Conservation (phyloP, 1,284 basidiomycete genomes). For the Jaminaea rosea region DNA sequence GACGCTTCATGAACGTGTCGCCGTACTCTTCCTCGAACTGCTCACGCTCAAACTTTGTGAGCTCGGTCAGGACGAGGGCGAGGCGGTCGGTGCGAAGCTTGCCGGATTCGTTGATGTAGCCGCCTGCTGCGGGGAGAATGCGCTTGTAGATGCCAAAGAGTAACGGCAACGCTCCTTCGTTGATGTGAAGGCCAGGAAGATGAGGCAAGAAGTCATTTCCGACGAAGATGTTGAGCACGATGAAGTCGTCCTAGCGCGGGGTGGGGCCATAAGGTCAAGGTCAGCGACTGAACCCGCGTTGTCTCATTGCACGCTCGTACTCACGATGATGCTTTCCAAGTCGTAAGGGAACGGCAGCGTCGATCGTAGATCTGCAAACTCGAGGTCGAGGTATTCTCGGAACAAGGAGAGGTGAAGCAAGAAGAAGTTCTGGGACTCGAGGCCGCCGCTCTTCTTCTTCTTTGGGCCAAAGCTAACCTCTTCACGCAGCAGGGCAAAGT, state of each 20-base stretch:
- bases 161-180: slow-evolving; percentile 85
- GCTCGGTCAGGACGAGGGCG: slow-evolving; percentile 78
- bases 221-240: slow-evolving; percentile 88
- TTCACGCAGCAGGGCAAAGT: slow-evolving; percentile 93
- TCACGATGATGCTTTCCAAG: slow-evolving; percentile 84
- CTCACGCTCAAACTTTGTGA: slow-evolving; percentile 76
- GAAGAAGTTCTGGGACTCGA: slow-evolving; percentile 86
- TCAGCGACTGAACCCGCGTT: too few relatives aligned
- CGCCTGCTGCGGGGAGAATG: slow-evolving; percentile 73
- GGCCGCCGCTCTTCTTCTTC: slow-evolving; percentile 53
- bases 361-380: slow-evolving; percentile 58
- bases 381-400: slow-evolving; percentile 92
- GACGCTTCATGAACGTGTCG: slow-evolving; percentile 52
- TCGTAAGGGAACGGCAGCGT: slow-evolving; percentile 59
- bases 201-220: slow-evolving; percentile 97
- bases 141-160: slow-evolving; percentile 93
- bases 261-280: too few relatives aligned
- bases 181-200: slow-evolving; percentile 91
- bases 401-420: slow-evolving; percentile 86
- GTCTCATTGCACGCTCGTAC: too few relatives aligned
- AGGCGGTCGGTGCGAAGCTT: slow-evolving; percentile 70
- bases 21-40: slow-evolving; percentile 82
- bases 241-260: slow-evolving; percentile 99
- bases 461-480: slow-evolving; percentile 94
- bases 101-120: slow-evolving; percentile 87